These are phyloP conservation scores for Chaetoceros muelleri DNA, from an alignment of 108 stramenopile species.

Conservation along the genomic window DNA sequence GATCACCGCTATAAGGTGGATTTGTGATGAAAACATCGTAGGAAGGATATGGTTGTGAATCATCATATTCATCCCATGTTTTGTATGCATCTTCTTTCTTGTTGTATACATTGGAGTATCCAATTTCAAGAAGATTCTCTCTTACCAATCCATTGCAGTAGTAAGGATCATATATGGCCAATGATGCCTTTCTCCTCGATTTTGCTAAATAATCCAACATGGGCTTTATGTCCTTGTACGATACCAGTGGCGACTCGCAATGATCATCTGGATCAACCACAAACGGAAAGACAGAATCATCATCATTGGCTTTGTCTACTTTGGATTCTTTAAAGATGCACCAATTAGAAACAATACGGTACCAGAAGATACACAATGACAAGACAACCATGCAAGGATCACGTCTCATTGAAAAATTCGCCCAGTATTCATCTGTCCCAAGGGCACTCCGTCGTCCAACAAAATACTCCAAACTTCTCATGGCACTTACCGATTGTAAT, in stretches of 20 bases:
- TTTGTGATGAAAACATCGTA: slow-evolving; percentile 91
- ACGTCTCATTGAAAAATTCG: too few relatives aligned
- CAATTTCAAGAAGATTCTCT: slow-evolving; percentile 57
- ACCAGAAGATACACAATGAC: too few relatives aligned
- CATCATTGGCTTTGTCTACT: neutral
- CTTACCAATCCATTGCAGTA: slow-evolving; percentile 90
- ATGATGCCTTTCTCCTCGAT: neutral
- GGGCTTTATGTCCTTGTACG: slow-evolving; percentile 82
- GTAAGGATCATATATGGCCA: slow-evolving; percentile 94
- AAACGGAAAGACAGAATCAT: slow-evolving; percentile 47
- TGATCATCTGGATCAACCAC: slow-evolving; percentile 85
- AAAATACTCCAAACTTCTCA: too few relatives aligned
- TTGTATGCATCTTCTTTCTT: slow-evolving; percentile 69
- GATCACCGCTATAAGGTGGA: slow-evolving; percentile 92
- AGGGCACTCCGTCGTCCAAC: too few relatives aligned
- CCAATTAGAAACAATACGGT: too few relatives aligned
- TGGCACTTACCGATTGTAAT: too few relatives aligned
- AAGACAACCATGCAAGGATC: too few relatives aligned
- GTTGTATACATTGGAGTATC: slow-evolving; percentile 86
- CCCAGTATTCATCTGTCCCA: too few relatives aligned
- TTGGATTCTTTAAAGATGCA: neutral
- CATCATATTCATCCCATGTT: slow-evolving; percentile 26
- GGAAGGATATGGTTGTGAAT: slow-evolving; percentile 31
- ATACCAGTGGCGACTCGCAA: slow-evolving; percentile 87
- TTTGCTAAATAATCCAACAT: slow-evolving; percentile 40